These are phyloP conservation scores for Chaetothyriales sp. DNA, from an alignment of 2,329 filamentous ascomycete genomes.

Conservation along the genomic window DNA sequence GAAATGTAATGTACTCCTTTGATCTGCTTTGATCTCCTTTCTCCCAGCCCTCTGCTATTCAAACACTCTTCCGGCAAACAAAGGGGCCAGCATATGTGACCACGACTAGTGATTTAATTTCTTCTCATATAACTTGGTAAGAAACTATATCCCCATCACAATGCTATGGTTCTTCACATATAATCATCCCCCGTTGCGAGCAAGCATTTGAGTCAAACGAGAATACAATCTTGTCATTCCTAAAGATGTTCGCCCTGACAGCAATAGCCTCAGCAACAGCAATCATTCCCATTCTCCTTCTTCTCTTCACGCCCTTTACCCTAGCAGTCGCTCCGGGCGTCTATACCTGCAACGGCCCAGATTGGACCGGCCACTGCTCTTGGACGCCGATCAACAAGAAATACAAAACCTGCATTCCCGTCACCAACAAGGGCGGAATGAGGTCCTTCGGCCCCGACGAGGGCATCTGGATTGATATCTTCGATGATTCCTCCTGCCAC, in stretches of 20 bases:
- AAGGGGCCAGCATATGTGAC: too few species aligned
- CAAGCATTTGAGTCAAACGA: not conserved
- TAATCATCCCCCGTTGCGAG: too few species aligned
- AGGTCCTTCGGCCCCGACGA: not conserved
- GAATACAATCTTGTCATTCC: too few species aligned
- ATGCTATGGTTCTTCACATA: too few species aligned
- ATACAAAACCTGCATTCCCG: not conserved
- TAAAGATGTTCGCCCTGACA: not conserved
- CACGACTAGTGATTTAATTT: not conserved
- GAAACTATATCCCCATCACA: too few species aligned
- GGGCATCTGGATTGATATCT: not conserved
- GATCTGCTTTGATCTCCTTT: not conserved
- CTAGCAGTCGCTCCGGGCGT: not conserved
- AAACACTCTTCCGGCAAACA: not conserved
- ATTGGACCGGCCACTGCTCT: not conserved
- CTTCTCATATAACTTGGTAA: too few species aligned
- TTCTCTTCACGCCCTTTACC: not conserved
- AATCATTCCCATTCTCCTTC: not conserved
- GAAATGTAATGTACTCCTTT: not conserved
- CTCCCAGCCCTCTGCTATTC: not conserved
- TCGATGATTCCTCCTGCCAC: not conserved
- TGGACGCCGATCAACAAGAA: not conserved
- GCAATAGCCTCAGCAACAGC: not conserved
- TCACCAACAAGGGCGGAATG: not conserved
- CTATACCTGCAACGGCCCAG: not conserved